These are phyloP conservation scores for Aspergillus biplanus DNA, from an alignment of 495 filamentous ascomycete species.

Conservation along the genomic window DNA sequence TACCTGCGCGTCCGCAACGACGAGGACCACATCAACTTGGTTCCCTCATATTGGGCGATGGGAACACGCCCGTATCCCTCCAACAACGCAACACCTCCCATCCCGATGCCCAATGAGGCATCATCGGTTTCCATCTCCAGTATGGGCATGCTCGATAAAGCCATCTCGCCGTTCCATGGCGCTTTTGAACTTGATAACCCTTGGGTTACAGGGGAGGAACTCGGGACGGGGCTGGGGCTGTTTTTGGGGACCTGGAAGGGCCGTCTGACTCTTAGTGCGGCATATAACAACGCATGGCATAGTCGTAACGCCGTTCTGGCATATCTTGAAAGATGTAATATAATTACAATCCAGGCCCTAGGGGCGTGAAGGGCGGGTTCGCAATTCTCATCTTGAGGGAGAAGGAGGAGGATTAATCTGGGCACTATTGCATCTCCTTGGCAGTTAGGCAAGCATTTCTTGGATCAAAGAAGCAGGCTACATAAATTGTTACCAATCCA, in stretches of 20 bases:
- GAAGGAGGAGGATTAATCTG: too few relatives aligned
- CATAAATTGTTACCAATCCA: too few relatives aligned
- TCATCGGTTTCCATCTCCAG: constrained; percentile 46
- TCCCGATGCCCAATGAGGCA: constrained; percentile 32
- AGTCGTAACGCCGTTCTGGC: constrained; percentile 28
- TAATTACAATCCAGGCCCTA: constrained; percentile 9
- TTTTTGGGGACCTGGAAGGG: constrained; percentile 44
- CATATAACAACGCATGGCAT: constrained; percentile 47
- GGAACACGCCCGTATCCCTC: constrained; percentile 27
- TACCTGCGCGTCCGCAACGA: constrained; percentile 33
- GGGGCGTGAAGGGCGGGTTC: constrained; percentile 1
- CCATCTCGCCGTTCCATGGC: constrained; percentile 30
- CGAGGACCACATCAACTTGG: constrained; percentile 28
- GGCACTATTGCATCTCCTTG: too few relatives aligned
- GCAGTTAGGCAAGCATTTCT: too few relatives aligned
- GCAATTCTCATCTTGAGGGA: too few relatives aligned
- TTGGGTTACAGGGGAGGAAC: constrained; percentile 47
- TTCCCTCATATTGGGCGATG: constrained; percentile 32
- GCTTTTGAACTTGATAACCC: constrained; percentile 34
- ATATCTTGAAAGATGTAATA: constrained; percentile 30
- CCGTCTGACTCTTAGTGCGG: constrained; percentile 35
- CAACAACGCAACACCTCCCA: constrained; percentile 21
- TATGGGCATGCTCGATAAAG: constrained; percentile 36
- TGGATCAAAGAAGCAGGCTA: too few relatives aligned
- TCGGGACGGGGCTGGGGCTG: constrained; percentile 40